Base-by-base conservation (phyloP, 2,329 filamentous ascomycete species). In the Fusarium virguliforme region DNA sequence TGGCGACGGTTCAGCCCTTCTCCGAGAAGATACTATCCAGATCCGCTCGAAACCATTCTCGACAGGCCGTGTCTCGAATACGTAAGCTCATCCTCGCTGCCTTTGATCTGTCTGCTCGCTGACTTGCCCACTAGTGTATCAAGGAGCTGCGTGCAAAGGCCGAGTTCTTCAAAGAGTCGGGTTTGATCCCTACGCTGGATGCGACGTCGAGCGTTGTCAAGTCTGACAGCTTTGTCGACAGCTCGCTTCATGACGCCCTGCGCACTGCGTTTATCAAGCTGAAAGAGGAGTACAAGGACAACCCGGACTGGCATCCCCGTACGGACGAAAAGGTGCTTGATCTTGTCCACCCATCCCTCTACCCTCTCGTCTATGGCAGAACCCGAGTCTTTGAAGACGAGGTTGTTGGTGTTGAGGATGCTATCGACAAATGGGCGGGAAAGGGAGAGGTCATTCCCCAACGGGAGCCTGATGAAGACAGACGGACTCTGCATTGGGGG, bases 381-480 rank as follows among this genome's bases (percentile, higher is more conserved):
- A 63, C 80, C 1, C 77, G 77, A 4, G 79, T 85, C 5, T 72
- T 86, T 38, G 48, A 64, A 1, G 75, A 79, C 0, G 78, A 81
- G 46, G 74, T 75, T 0, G 79, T 78, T 2, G 75, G 72, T 0
- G 38, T 75, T 0, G 66, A 64, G 8, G 70, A 78, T 56, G 75
- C 74, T 26, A 13, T 75, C 1, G 64, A 75, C 1, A 60, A 61
- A 41, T 75, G 72, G 72, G 62, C 62, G 0, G 73, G 73, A 4
- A 75, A 75, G 22, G 73, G 73, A 15, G 71, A 75, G 4, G 32
- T 72, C 9, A 74, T 75, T n/a, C 55, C 64, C 10, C 0, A 60
- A 40, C 12, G 9, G 0, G 89, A 89, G 72, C 90, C 85, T 26
- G 41, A 46, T 28, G 0, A 89, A 89, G 72, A 90, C 85, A 15